phyloP scores from a whole-genome alignment of 257 asterid species.

The Solanum chiquidenum region DNA sequence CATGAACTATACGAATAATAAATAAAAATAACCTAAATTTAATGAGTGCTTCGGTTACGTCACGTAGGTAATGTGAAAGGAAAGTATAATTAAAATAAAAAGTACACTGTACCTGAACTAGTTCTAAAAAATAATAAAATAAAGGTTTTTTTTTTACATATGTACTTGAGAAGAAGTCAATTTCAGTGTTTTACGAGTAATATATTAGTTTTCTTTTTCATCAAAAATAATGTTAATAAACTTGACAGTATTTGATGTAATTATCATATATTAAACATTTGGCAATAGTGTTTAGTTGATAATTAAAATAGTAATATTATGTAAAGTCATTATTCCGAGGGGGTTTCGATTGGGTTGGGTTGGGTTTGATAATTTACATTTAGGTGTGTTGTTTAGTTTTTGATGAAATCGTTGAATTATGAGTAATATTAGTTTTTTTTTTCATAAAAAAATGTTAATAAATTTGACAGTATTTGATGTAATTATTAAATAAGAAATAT shows the following conservation, averaged over 20 bases:
- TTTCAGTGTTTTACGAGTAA: not conserved
- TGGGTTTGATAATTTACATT: too few species aligned
- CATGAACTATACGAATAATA: too few species aligned
- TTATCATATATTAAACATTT: not conserved
- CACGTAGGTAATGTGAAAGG: not conserved
- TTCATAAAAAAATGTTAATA: too few species aligned
- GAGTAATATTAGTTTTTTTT: not conserved
- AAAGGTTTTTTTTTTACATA: not conserved
- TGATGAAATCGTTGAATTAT: too few species aligned
- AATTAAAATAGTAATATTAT: not conserved
- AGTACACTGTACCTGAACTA: not conserved
- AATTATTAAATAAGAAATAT: too few species aligned
- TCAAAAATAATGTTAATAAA: not conserved
- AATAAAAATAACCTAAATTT: not conserved
- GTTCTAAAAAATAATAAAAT: not conserved
- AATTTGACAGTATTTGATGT: not conserved
- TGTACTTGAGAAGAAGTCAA: not conserved
- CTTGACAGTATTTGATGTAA: too few species aligned
- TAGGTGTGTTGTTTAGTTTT: too few species aligned
- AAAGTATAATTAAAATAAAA: not conserved
- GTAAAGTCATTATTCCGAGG: not conserved
- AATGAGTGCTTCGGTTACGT: not conserved
- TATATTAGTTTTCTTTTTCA: too few species aligned
- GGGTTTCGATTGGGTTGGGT: too few species aligned
- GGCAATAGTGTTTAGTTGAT: not conserved